Base-by-base conservation (phyloP, 208 protist genomes). In the Tritrichomonas foetus region DNA sequence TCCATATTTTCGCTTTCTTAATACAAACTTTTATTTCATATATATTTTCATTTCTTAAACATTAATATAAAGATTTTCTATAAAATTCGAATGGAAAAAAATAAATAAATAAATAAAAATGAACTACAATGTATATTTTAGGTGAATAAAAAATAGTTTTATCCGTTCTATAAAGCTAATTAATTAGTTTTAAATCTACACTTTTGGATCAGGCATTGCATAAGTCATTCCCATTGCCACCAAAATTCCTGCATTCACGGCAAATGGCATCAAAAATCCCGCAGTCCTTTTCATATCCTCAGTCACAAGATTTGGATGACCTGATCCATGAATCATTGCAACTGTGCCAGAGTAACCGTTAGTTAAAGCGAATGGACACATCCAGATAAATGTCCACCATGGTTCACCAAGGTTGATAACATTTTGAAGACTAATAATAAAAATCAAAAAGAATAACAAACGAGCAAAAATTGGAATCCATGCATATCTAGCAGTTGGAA, bases 221-320 rank as follows among this genome's bases (percentile, higher is more conserved):
- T 53, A 84, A 33, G 74, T 84, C 25, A 84, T 33, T 11, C 20
- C 49, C 74, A 84, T 84, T 11, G 74, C 74, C 5, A 53, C 13
- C 14, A 84, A 47, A 53, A 84, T 84, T 25, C 74, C 74, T 33
- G 36, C 27, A 33, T 49, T 84, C 2, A 84, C 53, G 53, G 74
- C 36, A 53, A 84, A 84, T 25, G 74, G 22, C 41, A 84, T 84
- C 74, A 84, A n/a, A 30, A 84, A 84, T 78, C 69, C 69, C 0
- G 74, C 36, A 2, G 3, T n/a, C 14, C n/a, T 36, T 36, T 78
- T 53, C n/a, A 8, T 69, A 33, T 89, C 22, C 57, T 89, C 78
- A 0, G 8, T 1, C 0, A 1, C 14, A 22, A 49, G 22, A 33
- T 84, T 84, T 53, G 3, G 13, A 53, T 49, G 13, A 53, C 5